phyloP scores from a whole-genome alignment of 2,329 filamentous ascomycete genomes.

The Penicillium hesseltinei region DNA sequence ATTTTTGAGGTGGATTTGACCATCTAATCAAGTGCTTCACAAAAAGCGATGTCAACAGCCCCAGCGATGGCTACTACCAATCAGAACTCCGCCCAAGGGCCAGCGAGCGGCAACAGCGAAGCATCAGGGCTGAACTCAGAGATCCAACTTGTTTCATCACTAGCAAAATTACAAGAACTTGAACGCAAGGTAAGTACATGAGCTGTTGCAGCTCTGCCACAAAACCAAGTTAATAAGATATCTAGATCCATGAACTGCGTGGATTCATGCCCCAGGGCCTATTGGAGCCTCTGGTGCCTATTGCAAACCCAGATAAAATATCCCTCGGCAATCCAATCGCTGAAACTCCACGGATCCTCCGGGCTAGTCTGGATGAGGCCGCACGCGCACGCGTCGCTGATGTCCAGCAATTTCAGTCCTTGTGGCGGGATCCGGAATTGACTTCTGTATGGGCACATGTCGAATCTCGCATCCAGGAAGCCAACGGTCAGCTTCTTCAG shows the following conservation, averaged over 20 bases:
- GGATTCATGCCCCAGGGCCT: slow-evolving; percentile 42
- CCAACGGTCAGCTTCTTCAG: slow-evolving; percentile 38
- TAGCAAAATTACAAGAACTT: slow-evolving; percentile 42
- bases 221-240: slow-evolving; percentile 8
- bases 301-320: slow-evolving; percentile 33
- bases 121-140: slow-evolving; percentile 29
- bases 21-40: neutral
- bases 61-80: neutral
- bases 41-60: neutral
- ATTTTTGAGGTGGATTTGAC: neutral
- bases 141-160: slow-evolving; percentile 39
- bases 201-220: neutral
- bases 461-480: slow-evolving; percentile 37
- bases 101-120: neutral
- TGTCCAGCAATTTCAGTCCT: slow-evolving; percentile 38
- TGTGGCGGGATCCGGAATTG: slow-evolving; percentile 44
- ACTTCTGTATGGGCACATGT: slow-evolving; percentile 40
- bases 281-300: slow-evolving; percentile 40
- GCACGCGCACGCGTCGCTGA: slow-evolving; percentile 38
- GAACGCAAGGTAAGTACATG: slow-evolving; percentile 31
- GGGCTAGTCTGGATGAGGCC: slow-evolving; percentile 35
- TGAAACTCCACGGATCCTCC: slow-evolving; percentile 37
- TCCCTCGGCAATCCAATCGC: slow-evolving; percentile 21
- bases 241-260: slow-evolving; percentile 45
- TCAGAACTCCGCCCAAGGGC: neutral